A percentile compares a stretch with the other conserved stretches of the same genome.
Evolutionary conservation across 2,329 filamentous ascomycete genomes (phyloP).

Genomic region (Cladosporium sp.): DNA sequence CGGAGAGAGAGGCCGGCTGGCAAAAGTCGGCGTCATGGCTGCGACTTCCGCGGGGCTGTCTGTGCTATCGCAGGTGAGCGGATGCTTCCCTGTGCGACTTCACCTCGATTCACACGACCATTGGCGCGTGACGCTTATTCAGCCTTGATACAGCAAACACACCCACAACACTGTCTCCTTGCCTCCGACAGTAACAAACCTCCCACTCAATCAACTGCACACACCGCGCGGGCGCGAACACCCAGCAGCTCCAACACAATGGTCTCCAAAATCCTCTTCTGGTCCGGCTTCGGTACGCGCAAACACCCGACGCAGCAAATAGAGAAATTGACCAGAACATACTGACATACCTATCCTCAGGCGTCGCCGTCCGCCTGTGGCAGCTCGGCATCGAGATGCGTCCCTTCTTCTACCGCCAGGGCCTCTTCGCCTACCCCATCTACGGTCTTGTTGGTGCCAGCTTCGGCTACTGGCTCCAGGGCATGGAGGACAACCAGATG

Average conservation of each 20-base stretch:
- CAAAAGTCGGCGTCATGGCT: neutral
- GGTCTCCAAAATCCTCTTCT: conserved; percentile 67
- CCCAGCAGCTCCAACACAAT: conserved; percentile 30
- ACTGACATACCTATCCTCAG: conserved; percentile 45
- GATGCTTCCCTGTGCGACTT: neutral
- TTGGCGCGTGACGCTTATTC: conserved; percentile 12
- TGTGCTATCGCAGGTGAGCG: neutral
- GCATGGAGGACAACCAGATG: conserved; percentile 79
- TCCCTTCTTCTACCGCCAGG: conserved; percentile 79
- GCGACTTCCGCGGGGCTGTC: neutral
- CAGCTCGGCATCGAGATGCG: conserved; percentile 99
- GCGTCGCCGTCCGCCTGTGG: conserved; percentile 87
- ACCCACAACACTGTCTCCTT: neutral
- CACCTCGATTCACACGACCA: conserved; percentile 12
- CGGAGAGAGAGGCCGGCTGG: neutral
- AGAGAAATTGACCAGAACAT: neutral
- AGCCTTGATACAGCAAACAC: neutral
- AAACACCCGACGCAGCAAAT: neutral
- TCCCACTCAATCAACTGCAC: neutral
- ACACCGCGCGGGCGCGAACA: conserved; percentile 9
- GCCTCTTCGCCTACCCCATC: conserved; percentile 86
- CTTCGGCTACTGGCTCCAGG: conserved; percentile 96
- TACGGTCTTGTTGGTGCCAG: conserved; percentile 81
- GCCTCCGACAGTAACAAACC: neutral
- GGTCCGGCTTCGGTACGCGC: conserved; percentile 79